phyloP scores from a whole-genome alignment of 495 filamentous ascomycete genomes.

The Xylaria cubensis region DNA sequence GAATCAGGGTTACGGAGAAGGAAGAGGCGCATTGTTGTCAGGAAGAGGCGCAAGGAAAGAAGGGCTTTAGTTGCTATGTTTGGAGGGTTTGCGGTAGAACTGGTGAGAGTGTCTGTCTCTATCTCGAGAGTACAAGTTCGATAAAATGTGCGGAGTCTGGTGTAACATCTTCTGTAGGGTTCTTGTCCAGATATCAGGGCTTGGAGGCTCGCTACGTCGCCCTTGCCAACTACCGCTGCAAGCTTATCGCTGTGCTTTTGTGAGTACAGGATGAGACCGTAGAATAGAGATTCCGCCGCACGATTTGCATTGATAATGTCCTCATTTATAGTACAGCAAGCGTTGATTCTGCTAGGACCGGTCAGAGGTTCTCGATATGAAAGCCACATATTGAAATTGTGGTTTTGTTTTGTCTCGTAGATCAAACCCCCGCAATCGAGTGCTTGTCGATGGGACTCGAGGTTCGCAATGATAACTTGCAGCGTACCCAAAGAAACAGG shows the following conservation, averaged over 20 bases:
- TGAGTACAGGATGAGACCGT: not conserved
- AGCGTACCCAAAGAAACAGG: not conserved
- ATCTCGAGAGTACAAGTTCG: not conserved
- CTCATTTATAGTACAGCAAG: not conserved
- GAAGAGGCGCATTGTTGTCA: not conserved
- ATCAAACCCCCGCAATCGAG: not conserved
- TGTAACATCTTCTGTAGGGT: not conserved
- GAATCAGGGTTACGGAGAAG: not conserved
- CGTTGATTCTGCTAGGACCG: not conserved
- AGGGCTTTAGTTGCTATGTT: not conserved
- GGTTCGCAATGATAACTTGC: not conserved
- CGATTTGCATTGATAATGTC: not conserved
- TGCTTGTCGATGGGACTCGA: not conserved
- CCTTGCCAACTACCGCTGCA: not conserved
- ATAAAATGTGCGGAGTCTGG: not conserved
- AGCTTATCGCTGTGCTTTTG: not conserved
- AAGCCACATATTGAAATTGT: not conserved
- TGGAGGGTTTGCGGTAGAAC: not conserved
- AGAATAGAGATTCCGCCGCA: not conserved
- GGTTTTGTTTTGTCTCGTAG: not conserved
- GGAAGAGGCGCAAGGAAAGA: not conserved
- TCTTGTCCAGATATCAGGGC: not conserved
- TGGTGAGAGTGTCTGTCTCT: not conserved
- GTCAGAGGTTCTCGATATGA: not conserved
- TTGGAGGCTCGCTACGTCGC: not conserved